Base-by-base conservation (phyloP, 2,329 filamentous ascomycete species). In the Chaetomiaceae sp. region DNA sequence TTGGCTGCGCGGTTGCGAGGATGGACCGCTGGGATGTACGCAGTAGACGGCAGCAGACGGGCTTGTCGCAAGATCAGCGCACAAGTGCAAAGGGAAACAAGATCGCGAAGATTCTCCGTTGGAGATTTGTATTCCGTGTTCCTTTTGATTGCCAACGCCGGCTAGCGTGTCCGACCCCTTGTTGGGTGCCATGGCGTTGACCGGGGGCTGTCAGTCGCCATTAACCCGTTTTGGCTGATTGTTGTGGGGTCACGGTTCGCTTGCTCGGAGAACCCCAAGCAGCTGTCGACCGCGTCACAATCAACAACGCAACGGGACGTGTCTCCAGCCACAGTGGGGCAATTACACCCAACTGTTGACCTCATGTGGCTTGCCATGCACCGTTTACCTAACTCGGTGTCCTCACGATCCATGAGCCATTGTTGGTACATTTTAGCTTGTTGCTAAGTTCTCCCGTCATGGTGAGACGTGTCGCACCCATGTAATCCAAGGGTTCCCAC, bases 121-220 rank as follows among this genome's bases (percentile, higher is more conserved):
- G 20, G 38, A 48, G 47, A 47, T 51, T 50, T 45, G 22, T 24
- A 5, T 9, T 48, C 9, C 22, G 45, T 38, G 35, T 42, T 42
- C 34, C 36, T 42, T 52, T 52, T 48, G 47, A 50, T 52, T 55
- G 39, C 33, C n/a, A n/a, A 44, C 53, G 36, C 11, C 9, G 33
- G n/a, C 40, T 41, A 40, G 48, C 42, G 42, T 42, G 37, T 29
- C 38, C 27, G 17, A n/a, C 24, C 43, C 36, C 43, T 20, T 32
- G 34, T 17, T 41, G 18, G 22, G 19, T 41, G 18, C 26, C 15
- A 42, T 48, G 47, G 36, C 39, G 43, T 49, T 49, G 46, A 30
- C 50, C 44, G 48, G 50, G 46, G 42, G 35, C 41, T 33, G 45
- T 42, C 48, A 51, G 49, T 38, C 29, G 39, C 46, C 41, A 26